Base-by-base conservation (phyloP, 495 filamentous ascomycete genomes). In the Pyrenula massariospora region DNA sequence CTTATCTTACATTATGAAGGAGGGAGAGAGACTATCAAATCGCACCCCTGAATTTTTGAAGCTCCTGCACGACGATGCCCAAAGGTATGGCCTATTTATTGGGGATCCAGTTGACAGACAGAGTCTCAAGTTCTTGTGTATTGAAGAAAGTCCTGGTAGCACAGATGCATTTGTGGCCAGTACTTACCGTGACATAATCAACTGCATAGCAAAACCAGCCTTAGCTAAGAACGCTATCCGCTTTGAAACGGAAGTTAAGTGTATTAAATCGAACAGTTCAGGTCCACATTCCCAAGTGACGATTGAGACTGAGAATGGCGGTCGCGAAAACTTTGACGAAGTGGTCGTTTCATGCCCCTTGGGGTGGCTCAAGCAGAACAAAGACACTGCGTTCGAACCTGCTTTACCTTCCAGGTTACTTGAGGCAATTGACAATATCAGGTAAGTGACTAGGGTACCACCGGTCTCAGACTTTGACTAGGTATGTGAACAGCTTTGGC, bases 341-440 rank as follows among this genome's bases (percentile, higher is more conserved):
- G 59, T 61, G 15, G 22, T 61, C 2, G 24, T 61, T 15, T 61
- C 59, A 8, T 12, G 25, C 3, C 59, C 59, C 47, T 48, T 61
- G 8, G 59, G 59, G 10, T 61, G 59, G 36, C 53, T 61, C 12
- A 61, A 61, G 51, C 2, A 21, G n/a, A 42, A 61, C 52, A 50
- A 60, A 23, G 21, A 19, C 22, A 23, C 49, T 20, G 42, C 42
- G 11, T 61, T 61, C 52, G 12, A 1, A 3, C 59, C 59, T n/a
- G 52, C 59, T n/a, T 24, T 61, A 11, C 52, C 59, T 11, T 11
- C 58, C 12, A 49, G 25, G 19, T 11, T 61, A 19, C n/a, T 19
- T 21, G 5, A 12, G 12, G 53, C 54, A 12, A 58, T 58, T 24
- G 56, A 58, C 25, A 20, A 12, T 25, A 25, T 58, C 54, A n/a